Evolutionary conservation across 164 flowering plant species (phyloP), one percentile per base, ranked within the genome.

Genomic region (Saururus chinensis): DNA sequence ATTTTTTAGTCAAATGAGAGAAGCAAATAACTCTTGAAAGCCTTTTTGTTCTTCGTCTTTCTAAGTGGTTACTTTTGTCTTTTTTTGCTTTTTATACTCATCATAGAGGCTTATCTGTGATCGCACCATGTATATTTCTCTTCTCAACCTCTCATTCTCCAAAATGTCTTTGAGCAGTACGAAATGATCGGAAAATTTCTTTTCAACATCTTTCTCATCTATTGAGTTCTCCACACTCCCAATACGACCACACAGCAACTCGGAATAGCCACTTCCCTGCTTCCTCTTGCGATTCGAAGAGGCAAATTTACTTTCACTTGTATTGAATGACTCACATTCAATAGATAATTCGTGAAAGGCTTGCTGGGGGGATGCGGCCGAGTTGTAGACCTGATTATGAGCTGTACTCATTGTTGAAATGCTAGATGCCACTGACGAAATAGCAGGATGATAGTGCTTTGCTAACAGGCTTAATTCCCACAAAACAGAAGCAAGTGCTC

Each of bases 401-500:
- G 71, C 71, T 61, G 69, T 57, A 61, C 59, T 61, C 79, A 89
- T 73, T 69, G 59, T 75, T 53, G 82, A 63, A 58, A 87, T 85
- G 68, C 71, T 70, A 4, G 89, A 77, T 23, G 88, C 89, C 66
- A 82, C 70, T 11, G 79, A 70, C 26, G 88, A 79, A 52, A 89
- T 59, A 51, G 85, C 52, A 11, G 91, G 87, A 70, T 89, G 86
- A 72, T 85, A 87, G 69, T 89, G 91, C 67, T 82, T 84, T 53
- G 70, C 66, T 17, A 87, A 74, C 66, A 89, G 86, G 67, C 80
- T 80, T 40, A 87, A 77, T 61, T 89, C 96, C 93, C 96, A 87
- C 16, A 89, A 88, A 49, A 87, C 96, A 16, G 93, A 81, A 64
- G 93, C 82, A 41, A 89, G 83, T 20, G 92, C 93, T 51, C 93